Conservation (phyloP, 176 grass and related monocot genomes). For the Raddia distichophylla region DNA sequence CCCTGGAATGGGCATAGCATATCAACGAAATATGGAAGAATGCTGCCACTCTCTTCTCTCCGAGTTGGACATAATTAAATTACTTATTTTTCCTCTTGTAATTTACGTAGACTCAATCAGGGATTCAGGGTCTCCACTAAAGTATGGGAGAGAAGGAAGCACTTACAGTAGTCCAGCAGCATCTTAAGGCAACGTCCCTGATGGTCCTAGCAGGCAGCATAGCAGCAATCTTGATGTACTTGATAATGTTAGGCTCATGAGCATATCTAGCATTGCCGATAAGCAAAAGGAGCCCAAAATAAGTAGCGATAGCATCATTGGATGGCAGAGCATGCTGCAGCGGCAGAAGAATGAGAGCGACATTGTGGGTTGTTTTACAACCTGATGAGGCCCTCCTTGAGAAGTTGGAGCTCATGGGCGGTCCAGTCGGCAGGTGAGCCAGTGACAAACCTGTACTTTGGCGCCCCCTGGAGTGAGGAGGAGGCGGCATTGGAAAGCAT, state of each 20-base stretch:
- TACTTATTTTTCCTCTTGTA: not conserved
- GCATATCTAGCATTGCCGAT: conserved; percentile 55
- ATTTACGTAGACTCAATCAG: not conserved
- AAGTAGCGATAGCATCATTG: too few relatives aligned
- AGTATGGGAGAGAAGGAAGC: not conserved
- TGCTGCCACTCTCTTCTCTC: not conserved
- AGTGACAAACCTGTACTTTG: conserved; percentile 58
- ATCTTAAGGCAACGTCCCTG: conserved; percentile 86
- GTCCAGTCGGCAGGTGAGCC: conserved; percentile 57
- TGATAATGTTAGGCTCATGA: conserved; percentile 69
- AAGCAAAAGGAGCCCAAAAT: not conserved
- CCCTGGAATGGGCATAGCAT: conserved; percentile 42
- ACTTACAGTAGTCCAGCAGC: conserved; percentile 60
- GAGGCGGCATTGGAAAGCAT: conserved; percentile 26
- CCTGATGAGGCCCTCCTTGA: conserved; percentile 68
- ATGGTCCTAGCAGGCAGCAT: conserved; percentile 78
- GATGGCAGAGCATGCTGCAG: not conserved
- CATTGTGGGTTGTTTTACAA: not conserved
- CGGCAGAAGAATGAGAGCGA: not conserved
- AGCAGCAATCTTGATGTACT: conserved; percentile 87
- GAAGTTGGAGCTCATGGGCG: conserved; percentile 50
- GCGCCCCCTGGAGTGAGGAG: not conserved
- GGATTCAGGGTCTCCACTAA: too few relatives aligned
- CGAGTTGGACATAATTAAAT: not conserved
- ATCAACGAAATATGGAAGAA: conserved; percentile 27